Evolutionary conservation across 1,139 yeast species (phyloP).

Genomic region (Geotrichum europaeum): DNA sequence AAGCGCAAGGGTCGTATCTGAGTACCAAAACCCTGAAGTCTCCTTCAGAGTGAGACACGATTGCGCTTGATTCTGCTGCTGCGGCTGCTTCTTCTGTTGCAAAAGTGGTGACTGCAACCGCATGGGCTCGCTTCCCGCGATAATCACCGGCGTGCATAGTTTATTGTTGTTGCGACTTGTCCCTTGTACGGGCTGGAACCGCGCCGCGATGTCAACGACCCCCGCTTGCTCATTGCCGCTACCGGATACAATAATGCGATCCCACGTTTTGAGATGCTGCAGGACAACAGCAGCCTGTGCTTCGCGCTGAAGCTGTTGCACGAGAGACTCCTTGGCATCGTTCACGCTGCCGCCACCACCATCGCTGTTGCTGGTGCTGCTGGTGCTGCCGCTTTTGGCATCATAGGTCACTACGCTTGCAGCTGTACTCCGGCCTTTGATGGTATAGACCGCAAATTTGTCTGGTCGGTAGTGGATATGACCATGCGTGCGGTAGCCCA

Average conservation of each 20-base stretch:
- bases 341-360: not conserved
- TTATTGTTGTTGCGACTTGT: not conserved
- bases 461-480: not conserved
- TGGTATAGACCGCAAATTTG: not conserved
- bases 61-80: not conserved
- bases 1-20: conserved; percentile 71
- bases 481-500: not conserved
- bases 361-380: not conserved
- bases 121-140: not conserved
- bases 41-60: not conserved
- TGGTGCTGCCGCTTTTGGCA: not conserved
- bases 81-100: not conserved
- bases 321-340: not conserved
- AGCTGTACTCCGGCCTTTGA: not conserved
- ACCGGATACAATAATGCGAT: not conserved
- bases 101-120: not conserved
- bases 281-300: not conserved
- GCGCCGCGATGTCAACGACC: not conserved
- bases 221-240: not conserved
- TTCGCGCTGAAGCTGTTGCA: not conserved
- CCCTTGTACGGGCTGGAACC: conserved; percentile 1
- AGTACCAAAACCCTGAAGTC: conserved; percentile 68
- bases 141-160: not conserved
- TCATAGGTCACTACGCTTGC: not conserved
- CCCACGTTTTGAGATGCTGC: not conserved